A percentile compares a stretch with the other conserved stretches of the same genome.
Conservation (phyloP, 352 stramenopile species). For the Globisporangium camurandrum region DNA sequence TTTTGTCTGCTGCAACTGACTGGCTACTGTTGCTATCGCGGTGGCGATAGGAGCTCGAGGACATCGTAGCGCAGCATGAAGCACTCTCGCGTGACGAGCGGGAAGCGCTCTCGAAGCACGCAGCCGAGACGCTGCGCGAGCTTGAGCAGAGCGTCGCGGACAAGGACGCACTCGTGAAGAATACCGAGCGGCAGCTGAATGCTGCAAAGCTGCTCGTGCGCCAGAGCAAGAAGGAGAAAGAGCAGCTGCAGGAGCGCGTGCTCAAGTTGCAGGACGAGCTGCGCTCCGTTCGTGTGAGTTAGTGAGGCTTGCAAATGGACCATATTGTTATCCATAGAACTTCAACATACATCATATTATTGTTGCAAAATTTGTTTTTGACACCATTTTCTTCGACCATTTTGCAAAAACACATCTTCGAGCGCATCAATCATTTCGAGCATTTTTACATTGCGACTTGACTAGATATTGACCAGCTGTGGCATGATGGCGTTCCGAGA, state of each 20-base stretch:
- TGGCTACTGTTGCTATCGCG: neutral
- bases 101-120: slow-evolving; percentile 17
- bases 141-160: slow-evolving; percentile 32
- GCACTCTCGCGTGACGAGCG: slow-evolving; percentile 28
- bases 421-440: no score
- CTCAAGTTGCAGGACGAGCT: slow-evolving; percentile 26
- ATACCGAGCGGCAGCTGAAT: slow-evolving; percentile 51
- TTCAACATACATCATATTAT: no score
- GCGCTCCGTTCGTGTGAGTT: neutral
- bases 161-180: slow-evolving; percentile 40
- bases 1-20: neutral
- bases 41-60: slow-evolving; percentile 37
- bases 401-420: neutral
- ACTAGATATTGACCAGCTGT: no score
- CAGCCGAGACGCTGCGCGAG: slow-evolving; percentile 22
- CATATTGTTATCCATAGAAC: no score
- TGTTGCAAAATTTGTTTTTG: no score
- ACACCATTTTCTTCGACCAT: no score
- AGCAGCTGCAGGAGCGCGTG: slow-evolving; percentile 36
- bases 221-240: slow-evolving; percentile 69
- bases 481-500: slow-evolving; percentile 28
- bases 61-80: slow-evolving; percentile 26
- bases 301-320: neutral
- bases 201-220: slow-evolving; percentile 57
- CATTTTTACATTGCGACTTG: no score